A percentile compares a stretch with the other conserved stretches of the same genome.
These are phyloP conservation scores for Sicyos baderoa DNA, from an alignment of 306 rosid genomes.

Conservation along the genomic window DNA sequence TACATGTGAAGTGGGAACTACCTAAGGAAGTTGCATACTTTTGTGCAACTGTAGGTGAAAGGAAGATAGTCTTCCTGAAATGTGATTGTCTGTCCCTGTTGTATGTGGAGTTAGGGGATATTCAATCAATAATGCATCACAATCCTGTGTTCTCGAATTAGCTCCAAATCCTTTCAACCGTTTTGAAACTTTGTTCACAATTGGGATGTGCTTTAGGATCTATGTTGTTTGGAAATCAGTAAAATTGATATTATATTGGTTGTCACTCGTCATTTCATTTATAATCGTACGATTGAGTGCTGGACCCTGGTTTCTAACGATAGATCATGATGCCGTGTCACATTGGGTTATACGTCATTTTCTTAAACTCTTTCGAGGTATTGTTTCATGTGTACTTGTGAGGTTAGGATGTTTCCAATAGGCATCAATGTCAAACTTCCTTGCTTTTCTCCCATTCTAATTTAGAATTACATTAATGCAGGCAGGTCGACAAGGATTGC, in stretches of 20 bases:
- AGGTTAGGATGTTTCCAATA: not conserved
- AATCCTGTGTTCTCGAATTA: not conserved
- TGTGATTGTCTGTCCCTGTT: not conserved
- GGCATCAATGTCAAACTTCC: not conserved
- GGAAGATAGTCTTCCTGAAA: not conserved
- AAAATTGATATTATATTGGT: not conserved
- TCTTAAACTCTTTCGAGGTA: not conserved
- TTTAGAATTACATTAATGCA: slow-evolving; percentile 29
- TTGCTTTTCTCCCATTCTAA: not conserved
- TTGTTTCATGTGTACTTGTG: not conserved
- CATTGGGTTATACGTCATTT: not conserved
- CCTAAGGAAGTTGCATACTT: not conserved
- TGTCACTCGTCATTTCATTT: not conserved
- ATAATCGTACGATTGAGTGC: not conserved
- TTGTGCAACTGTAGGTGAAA: not conserved
- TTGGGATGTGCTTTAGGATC: not conserved
- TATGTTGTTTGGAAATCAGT: not conserved
- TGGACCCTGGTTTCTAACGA: not conserved
- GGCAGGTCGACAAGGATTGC: slow-evolving; percentile 92
- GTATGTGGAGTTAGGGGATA: not conserved
- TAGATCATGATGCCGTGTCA: not conserved
- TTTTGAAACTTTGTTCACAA: not conserved
- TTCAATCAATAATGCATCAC: slow-evolving; percentile 1
- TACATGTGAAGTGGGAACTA: not conserved
- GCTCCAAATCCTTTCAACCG: not conserved